Evolutionary conservation across 805 yeast genomes (phyloP).

Genomic region (Wickerhamiella spandovensis): DNA sequence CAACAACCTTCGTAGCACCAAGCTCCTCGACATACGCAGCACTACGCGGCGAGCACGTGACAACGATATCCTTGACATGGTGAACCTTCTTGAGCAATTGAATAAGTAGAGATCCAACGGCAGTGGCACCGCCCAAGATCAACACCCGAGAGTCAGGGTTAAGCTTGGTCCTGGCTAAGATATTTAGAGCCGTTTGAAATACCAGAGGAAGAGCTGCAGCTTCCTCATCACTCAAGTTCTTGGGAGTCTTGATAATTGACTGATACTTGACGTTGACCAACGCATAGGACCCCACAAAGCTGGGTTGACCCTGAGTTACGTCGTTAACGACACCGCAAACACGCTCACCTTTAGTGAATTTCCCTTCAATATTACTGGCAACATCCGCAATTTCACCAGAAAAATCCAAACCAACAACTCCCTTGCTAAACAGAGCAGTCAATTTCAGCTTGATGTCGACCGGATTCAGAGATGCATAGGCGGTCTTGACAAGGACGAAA

Average conservation of each 20-base stretch:
- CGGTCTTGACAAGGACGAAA: constrained; percentile 44
- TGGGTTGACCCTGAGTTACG: neutral
- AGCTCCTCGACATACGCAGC: constrained; percentile 29
- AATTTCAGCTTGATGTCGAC: constrained; percentile 41
- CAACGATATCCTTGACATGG: constrained; percentile 39
- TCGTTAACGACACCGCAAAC: constrained; percentile 43
- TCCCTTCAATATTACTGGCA: constrained; percentile 31
- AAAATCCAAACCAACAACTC: constrained; percentile 48
- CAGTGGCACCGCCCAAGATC: constrained; percentile 62
- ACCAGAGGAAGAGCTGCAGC: constrained; percentile 58
- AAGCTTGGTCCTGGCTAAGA: constrained; percentile 28
- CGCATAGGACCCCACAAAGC: constrained; percentile 19
- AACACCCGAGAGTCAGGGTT: constrained; percentile 36
- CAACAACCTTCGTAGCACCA: constrained; percentile 42
- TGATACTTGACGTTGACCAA: constrained; percentile 23
- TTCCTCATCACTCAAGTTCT: constrained; percentile 33
- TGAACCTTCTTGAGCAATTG: constrained; percentile 43
- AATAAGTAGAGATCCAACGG: constrained; percentile 48
- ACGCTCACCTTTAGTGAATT: constrained; percentile 42
- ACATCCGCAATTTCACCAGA: constrained; percentile 45
- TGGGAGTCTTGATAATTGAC: constrained; percentile 35
- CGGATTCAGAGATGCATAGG: constrained; percentile 50
- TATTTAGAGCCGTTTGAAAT: constrained; percentile 45
- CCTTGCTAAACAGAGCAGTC: constrained; percentile 4
- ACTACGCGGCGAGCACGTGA: constrained; percentile 42